Conservation (phyloP, 768 basidiomycete genomes). For the Aureoboletus auriporus region DNA sequence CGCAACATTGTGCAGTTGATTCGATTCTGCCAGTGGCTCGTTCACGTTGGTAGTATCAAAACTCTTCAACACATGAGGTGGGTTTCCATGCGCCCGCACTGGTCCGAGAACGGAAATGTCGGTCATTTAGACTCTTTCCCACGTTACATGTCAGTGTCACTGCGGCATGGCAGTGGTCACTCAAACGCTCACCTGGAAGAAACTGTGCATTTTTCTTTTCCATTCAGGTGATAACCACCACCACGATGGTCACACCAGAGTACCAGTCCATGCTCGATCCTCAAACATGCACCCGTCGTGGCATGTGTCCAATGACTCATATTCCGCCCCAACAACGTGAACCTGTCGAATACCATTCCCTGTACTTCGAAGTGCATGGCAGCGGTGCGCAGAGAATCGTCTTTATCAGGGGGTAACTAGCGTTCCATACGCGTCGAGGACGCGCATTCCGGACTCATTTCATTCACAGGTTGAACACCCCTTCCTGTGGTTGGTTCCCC, state of each 20-base stretch:
- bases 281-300: slow-evolving; percentile 59
- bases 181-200: too few relatives aligned
- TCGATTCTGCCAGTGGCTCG: too few relatives aligned
- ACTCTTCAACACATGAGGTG: too few relatives aligned
- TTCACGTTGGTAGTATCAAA: too few relatives aligned
- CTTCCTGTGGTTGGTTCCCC: slow-evolving; percentile 56
- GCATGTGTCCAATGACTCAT: slow-evolving; percentile 69
- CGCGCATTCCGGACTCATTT: slow-evolving; percentile 5
- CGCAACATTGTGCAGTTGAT: too few relatives aligned
- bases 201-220: too few relatives aligned
- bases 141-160: too few relatives aligned
- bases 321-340: slow-evolving; percentile 41
- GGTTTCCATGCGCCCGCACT: too few relatives aligned
- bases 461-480: slow-evolving; percentile 51
- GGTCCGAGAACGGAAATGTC: too few relatives aligned
- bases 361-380: slow-evolving; percentile 82
- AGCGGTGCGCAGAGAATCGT: slow-evolving; percentile 59
- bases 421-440: background rate
- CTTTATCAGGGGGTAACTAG: slow-evolving; percentile 67
- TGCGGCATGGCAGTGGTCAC: too few relatives aligned
- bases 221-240: background rate
- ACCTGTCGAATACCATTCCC: slow-evolving; percentile 59
- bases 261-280: slow-evolving; percentile 52
- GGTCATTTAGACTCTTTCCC: too few relatives aligned
- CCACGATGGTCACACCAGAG: slow-evolving; percentile 13